A percentile compares a stretch with the other conserved stretches of the same genome.
phyloP scores from a whole-genome alignment of 1,284 basidiomycete genomes.

The Coniferiporia weirii region DNA sequence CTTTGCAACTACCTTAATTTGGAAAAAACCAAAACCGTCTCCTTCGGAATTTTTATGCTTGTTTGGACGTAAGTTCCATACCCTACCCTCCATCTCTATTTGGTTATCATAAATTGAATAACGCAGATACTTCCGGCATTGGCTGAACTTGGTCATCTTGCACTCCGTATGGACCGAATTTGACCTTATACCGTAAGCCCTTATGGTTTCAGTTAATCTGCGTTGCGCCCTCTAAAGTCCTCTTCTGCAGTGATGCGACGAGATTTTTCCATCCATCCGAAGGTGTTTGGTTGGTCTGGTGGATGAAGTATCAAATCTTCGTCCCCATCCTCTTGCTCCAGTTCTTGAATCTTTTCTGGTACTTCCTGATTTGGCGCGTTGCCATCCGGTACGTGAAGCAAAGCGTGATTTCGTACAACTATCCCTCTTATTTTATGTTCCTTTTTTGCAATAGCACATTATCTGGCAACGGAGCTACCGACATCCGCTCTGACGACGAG shows the following conservation, averaged over 20 bases:
- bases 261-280: constrained; percentile 58
- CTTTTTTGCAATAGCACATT: constrained; percentile 32
- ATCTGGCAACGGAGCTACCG: constrained; percentile 31
- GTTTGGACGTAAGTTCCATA: constrained; percentile 73
- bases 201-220: constrained; percentile 4
- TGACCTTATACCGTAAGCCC: constrained; percentile 71
- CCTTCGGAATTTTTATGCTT: constrained; percentile 66
- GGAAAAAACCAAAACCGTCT: constrained; percentile 56
- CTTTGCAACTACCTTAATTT: constrained; percentile 80
- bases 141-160: constrained; percentile 83
- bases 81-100: neutral
- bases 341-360: constrained; percentile 88
- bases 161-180: constrained; percentile 85
- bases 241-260: constrained; percentile 42
- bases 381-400: constrained; percentile 38
- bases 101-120: constrained; percentile 9
- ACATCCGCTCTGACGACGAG: constrained; percentile 67
- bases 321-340: constrained; percentile 71
- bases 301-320: constrained; percentile 85
- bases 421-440: neutral
- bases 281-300: constrained; percentile 69
- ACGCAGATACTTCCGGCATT: constrained; percentile 90
- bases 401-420: neutral
- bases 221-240: neutral
- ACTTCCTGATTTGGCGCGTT: constrained; percentile 75